Base-by-base conservation (phyloP, 208 protist genomes). In the Phytomonas francai region DNA sequence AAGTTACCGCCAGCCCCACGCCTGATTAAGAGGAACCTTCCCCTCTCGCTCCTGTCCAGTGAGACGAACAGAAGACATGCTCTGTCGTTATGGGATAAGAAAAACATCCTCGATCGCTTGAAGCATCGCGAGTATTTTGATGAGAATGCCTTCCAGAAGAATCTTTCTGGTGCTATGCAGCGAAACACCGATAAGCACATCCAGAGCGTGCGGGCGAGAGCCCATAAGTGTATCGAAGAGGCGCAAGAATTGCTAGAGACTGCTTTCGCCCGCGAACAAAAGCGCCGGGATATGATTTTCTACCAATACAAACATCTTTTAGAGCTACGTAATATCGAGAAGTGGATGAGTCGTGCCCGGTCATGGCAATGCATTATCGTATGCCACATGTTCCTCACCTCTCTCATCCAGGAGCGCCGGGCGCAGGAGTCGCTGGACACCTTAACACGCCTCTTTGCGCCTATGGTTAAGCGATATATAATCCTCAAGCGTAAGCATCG, bases 361-460 rank as follows among this genome's bases (percentile, higher is more conserved):
- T 71, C 68, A 31, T 95, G 89, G 87, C 88, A 80, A 61, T 80
- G 73, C 42, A 91, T 95, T 51, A 68, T 95, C 65, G 73, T 91
- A 14, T 85, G 81, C 8, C 89, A 95, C 71, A 79, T 92, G 25
- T 95, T 95, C 73, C 77, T 95, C 60, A 91, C 84, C 11, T 86
- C 85, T 1, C 75, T 95, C 32, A 89, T 92, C 59, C 85, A 92
- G 57, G 89, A 89, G 60, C 72, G 87, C 3, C 75, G 80, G 36
- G 77, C 87, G 54, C 84, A 92, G 68, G 83, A 86, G 49, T 86
- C 89, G 11, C 51, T 84, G 29, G 79, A 89, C 36, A 91, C 79
- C n/a, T 87, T 95, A 61, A 68, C 67, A 4, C 83, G 71, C 27
- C 71, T 91, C 56, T 69, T 95, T 67, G 73, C 79, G 3, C 89